Base-by-base conservation (phyloP, 306 rosid species). In the Mimosa pudica region DNA sequence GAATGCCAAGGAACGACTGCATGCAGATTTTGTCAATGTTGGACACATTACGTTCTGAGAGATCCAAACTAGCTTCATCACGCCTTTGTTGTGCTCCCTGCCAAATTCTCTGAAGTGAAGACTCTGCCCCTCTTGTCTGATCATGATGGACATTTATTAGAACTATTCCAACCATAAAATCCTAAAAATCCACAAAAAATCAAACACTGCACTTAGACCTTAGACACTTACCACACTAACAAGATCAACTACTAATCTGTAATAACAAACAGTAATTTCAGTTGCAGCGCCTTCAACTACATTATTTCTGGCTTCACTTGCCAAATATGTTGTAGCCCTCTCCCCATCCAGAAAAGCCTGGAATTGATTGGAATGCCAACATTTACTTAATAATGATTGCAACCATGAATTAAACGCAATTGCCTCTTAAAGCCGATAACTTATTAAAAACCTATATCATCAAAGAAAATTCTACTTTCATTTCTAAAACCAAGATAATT, bases 1-100 rank as follows among this genome's bases (percentile, higher is more conserved):
- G 97, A 81, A 96, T 88, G 84, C 91, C 99, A 52, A 96, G 98
- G 75, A 93, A 91, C 82, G 93, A 78, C 86, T 93, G 98, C 97
- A 90, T 93, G 74, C 96, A 90, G 42, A 91, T 87, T 84, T 90
- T 96, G 87, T 88, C 95, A 0, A 93, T 88, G 82, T 92, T 87
- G 24, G 98, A 93, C 12, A 93, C 92, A 68, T 93, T 93, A 65
- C 89, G 79, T 71, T 96, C 99, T 0, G 94, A 74, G 70, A 93
- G 86, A 83, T 91, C 98, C 49, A 94, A 87, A 86, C 94, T 91
- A 74, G 96, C 91, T 81, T 98, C 99, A 5, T 88, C 94, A 70
- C 97, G 92, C 82, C 90, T 93, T 80, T 96, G 98, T 42, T 96
- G 98, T 42, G 95, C 99, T 82, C 90, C 90, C 82, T 88, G 92